Base-by-base conservation (phyloP, 2,329 filamentous ascomycete species). In the Leptographium lundbergii region DNA sequence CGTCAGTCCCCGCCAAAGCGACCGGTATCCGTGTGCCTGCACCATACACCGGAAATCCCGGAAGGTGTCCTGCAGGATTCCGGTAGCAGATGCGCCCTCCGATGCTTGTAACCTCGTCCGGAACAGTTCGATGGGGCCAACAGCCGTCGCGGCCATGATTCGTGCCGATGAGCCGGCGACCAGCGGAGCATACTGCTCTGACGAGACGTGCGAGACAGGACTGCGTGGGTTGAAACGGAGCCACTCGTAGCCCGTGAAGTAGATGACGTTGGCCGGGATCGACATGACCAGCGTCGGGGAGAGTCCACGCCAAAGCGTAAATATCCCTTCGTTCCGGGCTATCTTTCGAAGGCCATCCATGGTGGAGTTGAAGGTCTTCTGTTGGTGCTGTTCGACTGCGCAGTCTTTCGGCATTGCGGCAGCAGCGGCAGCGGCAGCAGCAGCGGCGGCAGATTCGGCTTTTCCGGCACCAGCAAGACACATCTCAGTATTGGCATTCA, bases 161-260 rank as follows among this genome's bases (percentile, higher is more conserved):
- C 94, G 83, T 1, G 94, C 92, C 1, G 81, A 74, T 5, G 88
- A 82, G 1, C 94, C 94, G 3, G 90, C 90, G 0, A 88, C 77
- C 1, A 99, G 78, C 0, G 94, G 91, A 6, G 88, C 84, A 65
- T 89, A 90, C 10, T 82, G 79, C 64, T 92, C 88, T 17, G 81
- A 80, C 11, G 86, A 69, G 24, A 79, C 65, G 50, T 76, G 77
- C 42, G 79, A 80, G 62, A 97, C 81, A 0, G 91, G 91, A 65
- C 89, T 95, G 50, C 74, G 75, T 1, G 77, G 75, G 66, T 89
- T 87, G 63, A 81, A 88, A 42, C 94, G 85, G 60, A 99, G 71
- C 87, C 91, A 96, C 69, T 99, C 94, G 72, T 99, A 99, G 47
- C 94, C 94, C 14, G 94, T 95, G 68, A 97, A 96, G 73, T 99